Base-by-base conservation (phyloP, 2,329 filamentous ascomycete species). In the Ramularia collo-cygni region DNA sequence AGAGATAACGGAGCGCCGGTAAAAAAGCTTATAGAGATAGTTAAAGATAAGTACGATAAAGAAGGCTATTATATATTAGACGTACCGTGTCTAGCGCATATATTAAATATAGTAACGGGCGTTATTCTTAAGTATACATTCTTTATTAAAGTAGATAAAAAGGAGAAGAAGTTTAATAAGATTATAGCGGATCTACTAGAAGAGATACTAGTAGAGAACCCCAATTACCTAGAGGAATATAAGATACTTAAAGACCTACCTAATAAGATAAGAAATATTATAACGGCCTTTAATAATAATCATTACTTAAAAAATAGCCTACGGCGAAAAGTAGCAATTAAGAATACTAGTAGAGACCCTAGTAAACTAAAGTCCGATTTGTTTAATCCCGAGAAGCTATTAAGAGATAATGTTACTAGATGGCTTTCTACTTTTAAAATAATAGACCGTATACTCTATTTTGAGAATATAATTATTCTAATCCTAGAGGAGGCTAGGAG, bases 211-310 rank as follows among this genome's bases (percentile, higher is more conserved):
- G 28, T n/a, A 29, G 28, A n/a, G n/a, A n/a, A n/a, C n/a, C n/a
- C n/a, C n/a, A n/a, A 29, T 5, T n/a, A 12, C 15, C n/a, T 29
- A n/a, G 15, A 29, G 10, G 12, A 29, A 29, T 29, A 29, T 29
- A 29, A 29, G 12, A n/a, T 29, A n/a, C n/a, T 29, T 5, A 5
- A n/a, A 29, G 28, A 6, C n/a, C 10, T 29, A 29, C 28, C 28
- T 12, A 14, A 14, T 29, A 29, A 29, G 28, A 29, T 29, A n/a
- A 29, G 15, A 14, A 29, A 14, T 29, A 29, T 29, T n/a, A 29
- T 29, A 29, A n/a, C 28, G 28, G 28, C 28, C 4, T 29, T 29
- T 29, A 29, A 29, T 29, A 29, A 29, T 29, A 29, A 29, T 29
- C 10, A 29, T 29, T 29, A 29, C 15, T 29, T 29, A 29, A 29